Evolutionary conservation across 805 yeast genomes (phyloP).

Genomic region (Monosporozyma unispora): DNA sequence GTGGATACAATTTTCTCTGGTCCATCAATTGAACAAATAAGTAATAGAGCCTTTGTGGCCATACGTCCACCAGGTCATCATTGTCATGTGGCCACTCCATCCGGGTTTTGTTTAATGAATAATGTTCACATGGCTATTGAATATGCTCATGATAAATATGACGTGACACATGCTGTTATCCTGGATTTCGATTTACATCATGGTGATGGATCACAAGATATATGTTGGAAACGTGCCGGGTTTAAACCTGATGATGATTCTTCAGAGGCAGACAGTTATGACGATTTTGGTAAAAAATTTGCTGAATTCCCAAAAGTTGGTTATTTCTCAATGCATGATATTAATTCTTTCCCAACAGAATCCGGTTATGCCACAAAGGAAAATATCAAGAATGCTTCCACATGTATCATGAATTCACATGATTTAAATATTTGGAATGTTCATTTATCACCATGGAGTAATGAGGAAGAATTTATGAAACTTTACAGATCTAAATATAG

Average conservation of each 20-base stretch:
- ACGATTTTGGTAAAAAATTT: constrained; percentile 39
- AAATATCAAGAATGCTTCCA: constrained; percentile 64
- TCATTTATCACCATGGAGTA: constrained; percentile 58
- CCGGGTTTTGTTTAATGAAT: constrained; percentile 75
- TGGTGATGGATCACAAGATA: constrained; percentile 85
- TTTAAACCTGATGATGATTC: constrained; percentile 28
- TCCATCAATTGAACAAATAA: constrained; percentile 28
- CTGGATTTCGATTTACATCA: constrained; percentile 80
- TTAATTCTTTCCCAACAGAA: constrained; percentile 81
- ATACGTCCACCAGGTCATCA: constrained; percentile 85
- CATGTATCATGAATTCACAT: constrained; percentile 67
- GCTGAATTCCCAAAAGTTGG: constrained; percentile 55
- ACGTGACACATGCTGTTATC: constrained; percentile 71
- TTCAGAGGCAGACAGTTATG: constrained; percentile 17
- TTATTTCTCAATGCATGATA: constrained; percentile 75
- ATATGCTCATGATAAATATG: constrained; percentile 55
- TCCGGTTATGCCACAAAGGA: constrained; percentile 64
- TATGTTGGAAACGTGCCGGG: constrained; percentile 66
- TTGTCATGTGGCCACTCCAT: constrained; percentile 72
- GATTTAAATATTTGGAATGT: constrained; percentile 77
- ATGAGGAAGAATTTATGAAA: constrained; percentile 55
- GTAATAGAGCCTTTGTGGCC: constrained; percentile 50
- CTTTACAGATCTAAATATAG: constrained; percentile 55
- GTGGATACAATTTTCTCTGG: constrained; percentile 44
- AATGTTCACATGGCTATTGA: constrained; percentile 76